phyloP scores from a whole-genome alignment of 2,329 filamentous ascomycete genomes.

The Paraphoma chrysanthemicola region DNA sequence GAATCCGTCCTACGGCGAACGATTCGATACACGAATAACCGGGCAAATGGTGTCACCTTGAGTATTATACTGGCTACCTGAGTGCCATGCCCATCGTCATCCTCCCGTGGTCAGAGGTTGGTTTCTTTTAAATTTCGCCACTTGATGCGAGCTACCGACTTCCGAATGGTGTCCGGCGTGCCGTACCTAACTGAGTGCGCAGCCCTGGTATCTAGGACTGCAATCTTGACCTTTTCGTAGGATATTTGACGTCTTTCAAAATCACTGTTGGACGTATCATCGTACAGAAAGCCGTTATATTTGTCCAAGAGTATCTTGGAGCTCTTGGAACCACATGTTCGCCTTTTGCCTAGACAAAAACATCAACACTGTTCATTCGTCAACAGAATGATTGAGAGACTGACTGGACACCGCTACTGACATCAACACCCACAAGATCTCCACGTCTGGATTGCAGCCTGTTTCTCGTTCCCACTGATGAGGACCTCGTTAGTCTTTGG shows the following conservation, averaged over 20 bases:
- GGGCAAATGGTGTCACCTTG: constrained; percentile 15
- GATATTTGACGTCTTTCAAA: not conserved
- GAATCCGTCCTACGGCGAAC: not conserved
- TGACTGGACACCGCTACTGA: not conserved
- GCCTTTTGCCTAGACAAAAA: not conserved
- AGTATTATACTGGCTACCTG: constrained; percentile 14
- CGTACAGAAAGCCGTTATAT: not conserved
- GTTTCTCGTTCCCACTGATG: not conserved
- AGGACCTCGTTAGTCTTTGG: not conserved
- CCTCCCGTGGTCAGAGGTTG: not conserved
- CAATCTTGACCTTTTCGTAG: constrained; percentile 7
- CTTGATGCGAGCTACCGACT: not conserved
- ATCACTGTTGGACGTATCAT: not conserved
- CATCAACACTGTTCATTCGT: not conserved
- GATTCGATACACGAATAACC: constrained; percentile 13
- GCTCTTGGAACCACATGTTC: constrained; percentile 3
- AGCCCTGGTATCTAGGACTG: constrained; percentile 10
- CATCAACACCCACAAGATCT: not conserved
- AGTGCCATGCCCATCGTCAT: constrained; percentile 17
- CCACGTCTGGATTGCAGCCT: not conserved
- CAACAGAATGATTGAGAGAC: not conserved
- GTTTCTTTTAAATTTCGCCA: not conserved
- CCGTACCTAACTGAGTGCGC: not conserved
- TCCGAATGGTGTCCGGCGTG: not conserved
- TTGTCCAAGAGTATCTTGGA: constrained; percentile 4